phyloP scores from a whole-genome alignment of 192 early-diverging fungal species.

The Coemansia sp. region DNA sequence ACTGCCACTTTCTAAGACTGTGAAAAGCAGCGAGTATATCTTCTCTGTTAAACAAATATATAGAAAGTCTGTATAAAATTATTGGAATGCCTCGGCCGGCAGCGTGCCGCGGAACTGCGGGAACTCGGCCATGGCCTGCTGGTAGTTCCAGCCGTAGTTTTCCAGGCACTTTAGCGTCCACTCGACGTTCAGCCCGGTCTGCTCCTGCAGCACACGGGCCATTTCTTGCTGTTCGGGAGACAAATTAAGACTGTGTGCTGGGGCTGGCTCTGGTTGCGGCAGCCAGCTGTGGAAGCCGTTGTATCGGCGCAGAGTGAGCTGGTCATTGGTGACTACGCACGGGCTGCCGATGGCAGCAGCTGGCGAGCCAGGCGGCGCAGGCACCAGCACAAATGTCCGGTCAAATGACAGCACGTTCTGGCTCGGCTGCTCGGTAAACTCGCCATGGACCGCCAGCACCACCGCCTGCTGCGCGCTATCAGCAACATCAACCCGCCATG shows the following conservation, averaged over 20 bases:
- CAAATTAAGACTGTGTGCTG: constrained; percentile 8
- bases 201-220: constrained; percentile 46
- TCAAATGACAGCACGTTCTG: constrained; percentile 41
- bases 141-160: constrained; percentile 50
- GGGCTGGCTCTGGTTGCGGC: constrained; percentile 3
- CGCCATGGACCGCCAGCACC: constrained; percentile 41
- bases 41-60: no score
- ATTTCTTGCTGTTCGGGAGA: constrained; percentile 47
- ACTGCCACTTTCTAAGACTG: not conserved
- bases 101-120: constrained; percentile 37
- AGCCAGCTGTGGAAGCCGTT: constrained; percentile 48
- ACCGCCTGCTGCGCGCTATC: constrained; percentile 6
- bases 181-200: constrained; percentile 40
- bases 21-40: not conserved
- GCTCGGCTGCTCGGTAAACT: constrained; percentile 33
- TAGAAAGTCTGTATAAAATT: constrained; percentile 5
- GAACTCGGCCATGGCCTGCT: constrained; percentile 42
- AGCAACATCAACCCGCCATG: constrained; percentile 35
- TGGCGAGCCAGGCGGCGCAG: constrained; percentile 37
- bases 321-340: constrained; percentile 42
- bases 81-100: constrained; percentile 47
- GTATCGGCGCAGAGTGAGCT: constrained; percentile 48
- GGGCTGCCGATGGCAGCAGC: constrained; percentile 42
- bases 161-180: constrained; percentile 50
- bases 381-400: constrained; percentile 39